Conservation (phyloP, 1,284 basidiomycete species). For the Omphalotus olearius region DNA sequence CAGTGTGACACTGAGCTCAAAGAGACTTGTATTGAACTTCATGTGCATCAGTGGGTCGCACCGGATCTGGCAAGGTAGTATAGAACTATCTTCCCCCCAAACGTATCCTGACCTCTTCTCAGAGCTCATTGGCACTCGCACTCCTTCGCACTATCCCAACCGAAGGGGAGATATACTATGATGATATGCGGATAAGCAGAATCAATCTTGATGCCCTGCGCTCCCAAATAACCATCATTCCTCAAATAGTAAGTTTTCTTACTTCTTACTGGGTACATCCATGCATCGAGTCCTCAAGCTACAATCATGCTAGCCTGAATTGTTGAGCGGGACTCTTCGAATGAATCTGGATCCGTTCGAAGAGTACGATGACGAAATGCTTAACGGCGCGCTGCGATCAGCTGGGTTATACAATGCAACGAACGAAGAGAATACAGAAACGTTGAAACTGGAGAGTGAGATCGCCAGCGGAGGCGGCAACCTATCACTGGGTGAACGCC, state of each 20-base stretch:
- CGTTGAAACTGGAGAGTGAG: constrained; percentile 32
- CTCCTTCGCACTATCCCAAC: constrained; percentile 55
- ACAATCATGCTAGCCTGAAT: constrained; percentile 35
- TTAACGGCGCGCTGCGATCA: constrained; percentile 34
- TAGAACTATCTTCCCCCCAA: background rate
- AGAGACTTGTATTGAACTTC: background rate
- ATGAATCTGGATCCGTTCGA: constrained; percentile 54
- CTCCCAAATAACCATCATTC: constrained; percentile 60
- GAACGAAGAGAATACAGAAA: constrained; percentile 28
- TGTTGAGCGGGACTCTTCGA: constrained; percentile 41
- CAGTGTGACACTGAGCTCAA: background rate
- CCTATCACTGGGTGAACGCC: constrained; percentile 26
- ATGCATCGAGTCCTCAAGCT: background rate
- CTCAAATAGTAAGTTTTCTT: constrained; percentile 37
- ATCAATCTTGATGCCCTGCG: constrained; percentile 66
- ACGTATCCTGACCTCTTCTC: background rate
- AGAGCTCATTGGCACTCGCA: constrained; percentile 48
- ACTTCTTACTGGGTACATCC: background rate
- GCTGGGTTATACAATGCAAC: constrained; percentile 33
- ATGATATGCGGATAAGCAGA: constrained; percentile 37
- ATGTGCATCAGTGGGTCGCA: background rate
- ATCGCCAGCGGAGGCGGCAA: constrained; percentile 45
- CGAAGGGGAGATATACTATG: constrained; percentile 52
- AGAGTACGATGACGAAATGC: constrained; percentile 48
- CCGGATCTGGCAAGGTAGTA: constrained; percentile 10